Percentiles rank a stretch among this genome's conserved stretches.
Conservation (phyloP, 2,329 filamentous ascomycete genomes). For the Aspergillus brunneoviolaceus region DNA sequence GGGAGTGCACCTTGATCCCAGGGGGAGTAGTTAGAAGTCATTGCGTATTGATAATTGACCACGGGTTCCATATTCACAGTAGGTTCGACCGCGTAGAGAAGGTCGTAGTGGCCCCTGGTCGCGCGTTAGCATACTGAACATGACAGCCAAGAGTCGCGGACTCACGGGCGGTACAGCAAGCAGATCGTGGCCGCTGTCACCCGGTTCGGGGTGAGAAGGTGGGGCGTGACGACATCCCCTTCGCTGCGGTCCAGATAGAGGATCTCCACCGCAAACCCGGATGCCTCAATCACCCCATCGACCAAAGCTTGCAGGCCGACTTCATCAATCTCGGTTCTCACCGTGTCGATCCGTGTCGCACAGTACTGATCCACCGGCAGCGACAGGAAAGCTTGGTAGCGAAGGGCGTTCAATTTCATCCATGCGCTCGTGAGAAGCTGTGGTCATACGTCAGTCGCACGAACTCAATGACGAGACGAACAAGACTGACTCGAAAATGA, state of each 20-base stretch:
- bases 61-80: conserved; percentile 39
- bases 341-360: conserved; percentile 67
- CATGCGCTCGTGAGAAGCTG: conserved; percentile 80
- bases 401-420: conserved; percentile 70
- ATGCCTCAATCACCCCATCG: conserved; percentile 75
- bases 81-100: conserved; percentile 71
- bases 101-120: conserved; percentile 80
- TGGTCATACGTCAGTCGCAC: conserved; percentile 16
- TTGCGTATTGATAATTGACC: conserved; percentile 43
- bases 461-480: conserved; percentile 13
- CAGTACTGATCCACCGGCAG: conserved; percentile 68
- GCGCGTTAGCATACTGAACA: conserved; percentile 20
- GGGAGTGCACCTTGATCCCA: conserved; percentile 40
- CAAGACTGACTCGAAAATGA: conserved; percentile 63
- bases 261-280: conserved; percentile 78
- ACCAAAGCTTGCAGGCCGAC: conserved; percentile 76
- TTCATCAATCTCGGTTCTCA: conserved; percentile 83
- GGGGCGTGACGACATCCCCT: conserved; percentile 67
- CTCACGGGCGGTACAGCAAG: conserved; percentile 66
- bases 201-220: conserved; percentile 37
- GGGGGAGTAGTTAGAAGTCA: conserved; percentile 38
- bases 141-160: conserved; percentile 7
- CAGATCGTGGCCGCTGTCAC: conserved; percentile 62
- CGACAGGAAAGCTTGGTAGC: conserved; percentile 72
- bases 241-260: conserved; percentile 86